Evolutionary conservation across 2,329 filamentous ascomycete species (phyloP), one percentile per base, ranked within the genome.

Genomic region (Colletotrichum caudatum): DNA sequence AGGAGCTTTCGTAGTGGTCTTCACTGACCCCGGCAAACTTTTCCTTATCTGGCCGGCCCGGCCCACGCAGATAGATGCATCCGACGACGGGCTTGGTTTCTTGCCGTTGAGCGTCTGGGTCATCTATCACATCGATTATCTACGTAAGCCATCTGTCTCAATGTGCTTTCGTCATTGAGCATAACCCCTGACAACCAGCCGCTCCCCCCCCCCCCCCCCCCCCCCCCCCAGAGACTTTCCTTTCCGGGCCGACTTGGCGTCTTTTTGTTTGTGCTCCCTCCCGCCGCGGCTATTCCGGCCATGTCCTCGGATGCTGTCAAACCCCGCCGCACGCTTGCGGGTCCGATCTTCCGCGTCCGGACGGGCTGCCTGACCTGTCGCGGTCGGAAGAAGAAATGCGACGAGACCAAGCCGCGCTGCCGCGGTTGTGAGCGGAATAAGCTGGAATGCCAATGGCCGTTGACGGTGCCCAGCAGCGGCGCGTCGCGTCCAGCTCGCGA

Each of bases 351-450:
- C 53, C 66, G 66, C 54, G 66, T 69, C 54, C 66, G 66, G 29
- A 81, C 57, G n/a, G 83, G 83, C 16, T 85, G 83, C 74, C 73
- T 83, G 62, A 84, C 83, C 73, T 85, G 83, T 76, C 83, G 84
- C 74, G 78, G 78, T 35, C 81, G 83, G 56, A 84, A 85, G 78
- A 85, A 85, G 79, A 85, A 85, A 75, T 85, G 83, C 76, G 83
- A 85, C 70, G 84, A 85, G 76, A 76, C 75, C 12, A 84, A 83
- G 73, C 83, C 83, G 2, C 78, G 79, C 53, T 85, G 83, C 72
- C 78, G 78, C 41, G 79, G 81, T 63, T 84, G 82, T 51, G 74
- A 74, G 46, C 75, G 76, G 26, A 79, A 78, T 62, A 71, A 72
- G n/a, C 73, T 79, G 18, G 72, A 62, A 26, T 70, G 71, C 35